Base-by-base conservation (phyloP, 768 basidiomycete species). In the Phylloporus scabripes region DNA sequence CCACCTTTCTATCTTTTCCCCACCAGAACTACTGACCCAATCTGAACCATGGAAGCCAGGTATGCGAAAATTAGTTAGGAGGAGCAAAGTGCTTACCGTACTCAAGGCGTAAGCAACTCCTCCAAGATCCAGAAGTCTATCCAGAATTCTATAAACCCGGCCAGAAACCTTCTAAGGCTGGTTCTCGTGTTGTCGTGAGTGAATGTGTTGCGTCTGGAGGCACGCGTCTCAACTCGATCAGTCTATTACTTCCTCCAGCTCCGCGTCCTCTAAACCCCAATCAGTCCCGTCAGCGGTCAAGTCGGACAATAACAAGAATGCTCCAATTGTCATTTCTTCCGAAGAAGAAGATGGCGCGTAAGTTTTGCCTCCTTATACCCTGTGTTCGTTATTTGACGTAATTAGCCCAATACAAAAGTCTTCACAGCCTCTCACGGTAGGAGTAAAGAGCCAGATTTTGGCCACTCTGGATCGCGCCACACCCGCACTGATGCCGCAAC, bases 261-360 rank as follows among this genome's bases (percentile, higher is more conserved):
- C 63, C 26, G 54, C 33, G 6, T 48, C 52, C 5, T 57, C 59
- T 21, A 52, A 53, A 26, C 41, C 67, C 4, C 52, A 54, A 8
- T 65, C 65, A n/a, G 24, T 54, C 24, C 46, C 50, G 26, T 23
- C 54, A 0, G 21, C 42, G 0, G 10, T 32, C 31, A 57, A 55
- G 28, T 29, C 28, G 45, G 21, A 51, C 42, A 42, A 5, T 17
- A 36, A 41, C 42, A 57, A n/a, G 33, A 21, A 45, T 2, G 52
- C 51, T 14, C 59, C 49, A 3, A 26, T 67, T 1, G 46, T 66
- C 10, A 64, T 68, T 34, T 68, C 69, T 14, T 71, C 69, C 1
- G 64, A 65, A 6, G 68, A 65, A n/a, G 61, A 66, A 17, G 47
- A 32, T 15, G 51, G 36, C 11, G 40, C 34, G 59, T 63, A 31